Evolutionary conservation across 108 stramenopile genomes (phyloP).

Genomic region (Fistulifera pelliculosa): DNA sequence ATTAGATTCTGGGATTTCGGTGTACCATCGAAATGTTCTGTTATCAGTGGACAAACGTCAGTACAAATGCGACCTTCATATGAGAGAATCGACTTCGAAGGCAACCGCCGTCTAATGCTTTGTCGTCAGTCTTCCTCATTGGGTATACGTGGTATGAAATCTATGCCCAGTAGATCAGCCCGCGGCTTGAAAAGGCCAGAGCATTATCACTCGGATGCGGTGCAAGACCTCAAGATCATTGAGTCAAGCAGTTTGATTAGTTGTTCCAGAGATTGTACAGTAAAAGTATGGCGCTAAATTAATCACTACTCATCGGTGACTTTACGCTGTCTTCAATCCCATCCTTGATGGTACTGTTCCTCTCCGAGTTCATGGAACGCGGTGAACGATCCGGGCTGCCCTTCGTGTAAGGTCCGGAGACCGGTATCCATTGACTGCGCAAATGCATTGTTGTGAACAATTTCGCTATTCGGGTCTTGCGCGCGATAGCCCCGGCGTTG

Average conservation of each 20-base stretch:
- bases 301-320: no score
- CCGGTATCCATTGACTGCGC: no score
- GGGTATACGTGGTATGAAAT: neutral
- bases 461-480: no score
- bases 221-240: slow-evolving; percentile 63
- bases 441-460: no score
- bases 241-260: slow-evolving; percentile 34
- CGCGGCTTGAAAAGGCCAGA: slow-evolving; percentile 32
- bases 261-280: slow-evolving; percentile 56
- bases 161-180: slow-evolving; percentile 15
- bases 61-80: slow-evolving; percentile 60
- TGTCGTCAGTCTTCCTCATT: slow-evolving; percentile 53
- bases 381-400: no score
- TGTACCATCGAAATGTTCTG: slow-evolving; percentile 74
- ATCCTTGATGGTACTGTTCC: no score
- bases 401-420: no score
- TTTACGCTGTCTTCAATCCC: no score
- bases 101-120: slow-evolving; percentile 42
- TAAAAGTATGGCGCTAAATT: slow-evolving; percentile 62
- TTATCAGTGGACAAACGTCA: slow-evolving; percentile 52
- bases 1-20: slow-evolving; percentile 89
- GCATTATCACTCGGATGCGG: slow-evolving; percentile 41
- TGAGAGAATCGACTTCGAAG: slow-evolving; percentile 49
- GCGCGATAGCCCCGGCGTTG: no score
- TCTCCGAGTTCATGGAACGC: no score